Base-by-base conservation (phyloP, 202 grass and related monocot species). In the Elaeis oleifera region DNA sequence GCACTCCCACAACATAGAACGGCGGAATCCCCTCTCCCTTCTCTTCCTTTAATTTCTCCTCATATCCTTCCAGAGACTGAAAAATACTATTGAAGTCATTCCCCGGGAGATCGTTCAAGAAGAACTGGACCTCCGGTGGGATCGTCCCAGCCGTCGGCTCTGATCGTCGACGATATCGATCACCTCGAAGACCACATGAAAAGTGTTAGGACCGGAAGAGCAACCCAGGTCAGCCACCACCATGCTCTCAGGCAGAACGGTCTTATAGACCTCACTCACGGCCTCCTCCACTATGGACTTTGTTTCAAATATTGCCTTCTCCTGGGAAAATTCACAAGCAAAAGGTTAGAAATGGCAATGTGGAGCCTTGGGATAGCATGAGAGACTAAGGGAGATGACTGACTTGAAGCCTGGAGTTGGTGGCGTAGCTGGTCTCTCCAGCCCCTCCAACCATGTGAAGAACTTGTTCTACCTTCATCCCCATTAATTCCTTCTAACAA, bases 51-150 rank as follows among this genome's bases (percentile, higher is more conserved):
- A 67, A 3, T n/a, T 67, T 19, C 55, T 61, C 56, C 56, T 63
- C 49, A 31, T 71, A 76, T 14, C 16, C 48, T 22, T 78, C 76
- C 20, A 91, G 53, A 4, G 71, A 91, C 25, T 49, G 70, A 70
- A 91, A 86, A 0, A 91, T 18, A 23, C 56, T 65, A 57, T 91
- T 91, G 73, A 91, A 91, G 63, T 91, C 88, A 25, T 86, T 90
- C 15, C 69, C 57, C 3, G 66, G 76, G 15, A 84, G 83, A 71
- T 91, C 88, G 67, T 91, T 91, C 17, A 91, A 60, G 67, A 91
- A 84, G 59, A 91, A 84, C 62, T 24, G 81, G 83, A 87, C 52
- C 51, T 81, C 63, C 54, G 31, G 14, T 18, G 53, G 62, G 27
- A 26, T 9, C 51, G 66, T 13, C 31, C 18, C 50, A 49, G 20